phyloP scores from a whole-genome alignment of 495 filamentous ascomycete species.

The Lophiotrema nucula region DNA sequence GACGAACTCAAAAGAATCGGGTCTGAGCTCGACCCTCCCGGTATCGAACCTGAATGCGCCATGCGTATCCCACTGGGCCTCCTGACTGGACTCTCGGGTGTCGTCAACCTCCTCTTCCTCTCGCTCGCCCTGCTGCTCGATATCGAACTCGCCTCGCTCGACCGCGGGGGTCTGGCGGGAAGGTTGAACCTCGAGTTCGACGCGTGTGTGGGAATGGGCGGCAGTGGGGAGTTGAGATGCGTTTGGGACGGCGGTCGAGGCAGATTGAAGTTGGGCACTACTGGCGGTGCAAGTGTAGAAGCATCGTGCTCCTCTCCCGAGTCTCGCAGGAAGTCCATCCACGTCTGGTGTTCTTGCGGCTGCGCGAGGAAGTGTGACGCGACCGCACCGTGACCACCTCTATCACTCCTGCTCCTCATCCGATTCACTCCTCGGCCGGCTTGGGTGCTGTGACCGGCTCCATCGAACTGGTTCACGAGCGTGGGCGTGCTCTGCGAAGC shows the following conservation, averaged over 20 bases:
- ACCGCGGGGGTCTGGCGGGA: neutral
- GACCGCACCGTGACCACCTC: slow-evolving; percentile 1
- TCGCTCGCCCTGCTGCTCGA: neutral
- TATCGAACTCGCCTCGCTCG: neutral
- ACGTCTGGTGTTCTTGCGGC: slow-evolving; percentile 7
- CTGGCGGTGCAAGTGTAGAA: too few relatives aligned
- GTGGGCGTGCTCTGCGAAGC: neutral
- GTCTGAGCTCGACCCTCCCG: neutral
- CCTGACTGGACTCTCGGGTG: slow-evolving; percentile 12
- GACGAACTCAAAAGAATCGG: slow-evolving; percentile 3
- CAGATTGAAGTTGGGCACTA: too few relatives aligned
- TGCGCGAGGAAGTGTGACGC: slow-evolving; percentile 11
- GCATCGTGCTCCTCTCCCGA: neutral
- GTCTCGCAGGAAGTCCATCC: slow-evolving; percentile 21
- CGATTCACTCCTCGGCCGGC: neutral
- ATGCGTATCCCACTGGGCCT: neutral
- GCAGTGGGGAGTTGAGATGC: neutral
- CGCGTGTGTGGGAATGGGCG: neutral
- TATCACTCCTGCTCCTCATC: neutral
- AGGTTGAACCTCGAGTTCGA: slow-evolving; percentile 3
- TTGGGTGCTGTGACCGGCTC: neutral
- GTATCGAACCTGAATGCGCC: neutral
- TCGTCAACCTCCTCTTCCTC: slow-evolving; percentile 24
- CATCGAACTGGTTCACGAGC: too few relatives aligned
- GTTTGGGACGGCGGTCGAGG: neutral